Evolutionary conservation across 2,329 filamentous ascomycete genomes (phyloP).

Genomic region (Colletotrichum sp.): DNA sequence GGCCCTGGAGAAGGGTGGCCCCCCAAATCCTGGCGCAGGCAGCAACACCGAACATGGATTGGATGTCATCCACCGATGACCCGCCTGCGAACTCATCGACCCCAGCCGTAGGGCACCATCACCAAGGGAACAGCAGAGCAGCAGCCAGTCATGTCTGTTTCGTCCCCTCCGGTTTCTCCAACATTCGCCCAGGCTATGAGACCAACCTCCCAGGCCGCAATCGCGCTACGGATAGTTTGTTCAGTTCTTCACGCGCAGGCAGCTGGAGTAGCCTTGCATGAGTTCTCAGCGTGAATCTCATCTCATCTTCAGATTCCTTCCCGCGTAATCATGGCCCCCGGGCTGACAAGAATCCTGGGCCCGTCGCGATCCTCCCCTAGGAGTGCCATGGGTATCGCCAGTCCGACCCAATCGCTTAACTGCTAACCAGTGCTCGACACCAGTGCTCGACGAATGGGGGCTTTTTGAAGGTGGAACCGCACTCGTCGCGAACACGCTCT

Average conservation of each 20-base stretch:
- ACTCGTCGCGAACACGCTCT: not conserved
- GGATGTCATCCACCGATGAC: constrained; percentile 10
- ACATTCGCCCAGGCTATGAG: not conserved
- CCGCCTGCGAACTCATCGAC: not conserved
- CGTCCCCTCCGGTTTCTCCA: not conserved
- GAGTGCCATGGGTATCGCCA: not conserved
- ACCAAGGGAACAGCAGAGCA: constrained; percentile 8
- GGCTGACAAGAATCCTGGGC: not conserved
- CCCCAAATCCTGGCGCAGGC: constrained; percentile 1
- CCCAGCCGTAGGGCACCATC: not conserved
- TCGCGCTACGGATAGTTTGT: not conserved
- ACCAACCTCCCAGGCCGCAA: not conserved
- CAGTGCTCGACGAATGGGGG: not conserved
- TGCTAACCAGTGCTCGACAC: not conserved
- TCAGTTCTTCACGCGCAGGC: constrained; percentile 12
- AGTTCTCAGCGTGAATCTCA: constrained; percentile 13
- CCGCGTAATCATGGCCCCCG: not conserved
- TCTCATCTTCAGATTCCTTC: constrained; percentile 1
- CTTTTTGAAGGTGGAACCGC: not conserved
- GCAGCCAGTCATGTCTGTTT: not conserved
- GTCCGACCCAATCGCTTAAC: not conserved
- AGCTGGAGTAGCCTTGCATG: constrained; percentile 14
- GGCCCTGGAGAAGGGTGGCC: not conserved
- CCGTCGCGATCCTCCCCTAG: not conserved
- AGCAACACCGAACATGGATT: constrained; percentile 18